A percentile compares a stretch with the other conserved stretches of the same genome.
phyloP scores from a whole-genome alignment of 73 alveolate species.

The Paramecium bursaria region DNA sequence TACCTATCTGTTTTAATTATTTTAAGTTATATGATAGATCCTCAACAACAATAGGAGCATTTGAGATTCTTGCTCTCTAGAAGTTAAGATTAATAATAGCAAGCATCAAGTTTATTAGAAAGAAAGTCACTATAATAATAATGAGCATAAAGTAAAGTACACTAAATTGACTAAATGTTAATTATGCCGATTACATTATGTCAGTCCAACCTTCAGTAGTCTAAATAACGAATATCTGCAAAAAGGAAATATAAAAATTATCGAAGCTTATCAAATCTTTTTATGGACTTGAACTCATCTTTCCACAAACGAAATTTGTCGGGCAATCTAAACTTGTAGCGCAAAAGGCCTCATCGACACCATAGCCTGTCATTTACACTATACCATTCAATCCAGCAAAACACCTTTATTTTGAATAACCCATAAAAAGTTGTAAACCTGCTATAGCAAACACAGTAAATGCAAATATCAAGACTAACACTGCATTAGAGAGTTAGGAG shows the following conservation, averaged over 20 bases:
- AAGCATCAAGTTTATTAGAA: slow-evolving; percentile 72
- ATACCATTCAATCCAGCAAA: slow-evolving; percentile 76
- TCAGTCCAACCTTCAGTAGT: slow-evolving; percentile 36
- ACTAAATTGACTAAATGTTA: too few species aligned
- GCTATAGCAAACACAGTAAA: slow-evolving; percentile 77
- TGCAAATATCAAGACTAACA: slow-evolving; percentile 72
- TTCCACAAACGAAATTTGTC: slow-evolving; percentile 4
- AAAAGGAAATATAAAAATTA: slow-evolving; percentile 23
- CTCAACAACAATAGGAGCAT: too few species aligned
- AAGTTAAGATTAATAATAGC: slow-evolving; percentile 80
- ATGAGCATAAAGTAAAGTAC: slow-evolving; percentile 59
- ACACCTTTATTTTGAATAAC: slow-evolving; percentile 78
- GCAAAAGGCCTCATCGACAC: slow-evolving; percentile 69
- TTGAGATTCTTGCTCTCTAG: slow-evolving; percentile 42
- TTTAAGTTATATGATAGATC: too few species aligned
- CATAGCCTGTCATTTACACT: slow-evolving; percentile 66
- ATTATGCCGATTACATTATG: neutral
- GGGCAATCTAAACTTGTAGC: slow-evolving; percentile 67
- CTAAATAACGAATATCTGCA: slow-evolving; percentile 4
- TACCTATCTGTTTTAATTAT: too few species aligned
- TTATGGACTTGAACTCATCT: neutral
- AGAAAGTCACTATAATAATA: slow-evolving; percentile 64
- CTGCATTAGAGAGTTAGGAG: slow-evolving; percentile 74
- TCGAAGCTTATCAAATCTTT: slow-evolving; percentile 18
- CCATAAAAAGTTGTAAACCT: slow-evolving; percentile 79